Evolutionary conservation across 495 filamentous ascomycete species (phyloP), one percentile per base, ranked within the genome.

Genomic region (Xylaria curta): DNA sequence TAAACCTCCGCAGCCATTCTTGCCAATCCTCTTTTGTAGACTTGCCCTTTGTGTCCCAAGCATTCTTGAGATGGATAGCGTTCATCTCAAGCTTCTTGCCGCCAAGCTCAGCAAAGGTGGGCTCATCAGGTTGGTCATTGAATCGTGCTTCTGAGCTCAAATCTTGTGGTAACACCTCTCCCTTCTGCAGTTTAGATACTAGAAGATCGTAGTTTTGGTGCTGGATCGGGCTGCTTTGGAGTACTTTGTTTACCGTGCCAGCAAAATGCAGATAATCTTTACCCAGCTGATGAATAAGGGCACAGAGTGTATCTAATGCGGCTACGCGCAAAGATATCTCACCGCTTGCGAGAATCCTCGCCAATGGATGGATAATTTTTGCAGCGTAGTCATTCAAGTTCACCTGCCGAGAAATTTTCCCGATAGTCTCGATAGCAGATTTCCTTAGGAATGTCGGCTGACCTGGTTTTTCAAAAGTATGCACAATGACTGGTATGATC

Each of bases 1-100:
- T 97, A 79, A 98, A 97, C 28, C 97, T 88, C 63, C 97, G 88
- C 80, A 98, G 97, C 96, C 96, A 99, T 81, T 99, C 96, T 72
- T 97, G 93, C 96, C 96, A 99, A 81, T 99, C 96, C 78, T 99
- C 96, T 61, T 93, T 90, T 2, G 96, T 99, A 21, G 96, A 97
- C 78, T 97, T 96, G 67, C 96, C 93, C 46, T 90, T 93, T 4
- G 97, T 94, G 74, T 98, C 97, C 96, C 97, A 99, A 1, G 97
- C 96, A 72, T 93, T 93, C 79, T 97, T 97, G 12, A 99, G 86
- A 84, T 99, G 96, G 76, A 98, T 93, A 66, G 97, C 94, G 74
- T 98, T 99, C 68, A 97, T 92, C 46, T 94, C 93, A 62, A 97
- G 86, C 82, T 98, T 97, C 86, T 97, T 98, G 64, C 91, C 92